Percentiles rank a stretch among this genome's conserved stretches.
These are phyloP conservation scores for Mycena rebaudengoi DNA, from an alignment of 768 basidiomycete species.

Conservation along the genomic window DNA sequence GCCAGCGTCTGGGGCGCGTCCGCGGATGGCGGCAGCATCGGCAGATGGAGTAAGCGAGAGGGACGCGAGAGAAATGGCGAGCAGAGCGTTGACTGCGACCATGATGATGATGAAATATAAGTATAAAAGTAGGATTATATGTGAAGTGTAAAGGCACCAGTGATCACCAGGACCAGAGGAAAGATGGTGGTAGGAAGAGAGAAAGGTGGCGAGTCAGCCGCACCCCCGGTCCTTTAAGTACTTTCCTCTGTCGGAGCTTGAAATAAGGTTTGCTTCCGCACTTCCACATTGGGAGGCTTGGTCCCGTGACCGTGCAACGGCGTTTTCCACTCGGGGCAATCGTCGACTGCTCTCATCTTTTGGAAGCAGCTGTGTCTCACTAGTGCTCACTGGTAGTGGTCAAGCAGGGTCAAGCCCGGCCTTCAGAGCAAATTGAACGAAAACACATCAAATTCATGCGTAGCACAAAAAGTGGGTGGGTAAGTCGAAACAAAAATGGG, in stretches of 20 bases:
- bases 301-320: too few species aligned
- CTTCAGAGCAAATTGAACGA: too few species aligned
- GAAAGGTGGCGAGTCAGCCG: slow-evolving; percentile 32
- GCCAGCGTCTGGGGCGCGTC: slow-evolving; percentile 26
- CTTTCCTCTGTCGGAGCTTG: too few species aligned
- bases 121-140: slow-evolving; percentile 16
- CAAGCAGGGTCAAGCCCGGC: too few species aligned
- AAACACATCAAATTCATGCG: too few species aligned
- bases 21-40: slow-evolving; percentile 48
- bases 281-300: too few species aligned
- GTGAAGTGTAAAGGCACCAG: slow-evolving; percentile 29
- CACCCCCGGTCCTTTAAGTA: background rate
- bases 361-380: too few species aligned
- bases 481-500: background rate
- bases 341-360: too few species aligned
- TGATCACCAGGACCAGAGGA: slow-evolving; percentile 66
- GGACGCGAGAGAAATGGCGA: slow-evolving; percentile 54
- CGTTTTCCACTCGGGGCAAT: too few species aligned
- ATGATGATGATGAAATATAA: slow-evolving; percentile 41
- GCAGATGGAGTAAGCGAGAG: slow-evolving; percentile 47
- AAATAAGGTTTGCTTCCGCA: too few species aligned
- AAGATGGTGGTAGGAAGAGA: slow-evolving; percentile 47
- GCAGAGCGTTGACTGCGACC: slow-evolving; percentile 55
- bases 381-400: too few species aligned
- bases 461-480: background rate